Percentiles rank a stretch among this genome's conserved stretches.
Evolutionary conservation across 108 stramenopile genomes (phyloP).

Genomic region (Cyclotella baltica): DNA sequence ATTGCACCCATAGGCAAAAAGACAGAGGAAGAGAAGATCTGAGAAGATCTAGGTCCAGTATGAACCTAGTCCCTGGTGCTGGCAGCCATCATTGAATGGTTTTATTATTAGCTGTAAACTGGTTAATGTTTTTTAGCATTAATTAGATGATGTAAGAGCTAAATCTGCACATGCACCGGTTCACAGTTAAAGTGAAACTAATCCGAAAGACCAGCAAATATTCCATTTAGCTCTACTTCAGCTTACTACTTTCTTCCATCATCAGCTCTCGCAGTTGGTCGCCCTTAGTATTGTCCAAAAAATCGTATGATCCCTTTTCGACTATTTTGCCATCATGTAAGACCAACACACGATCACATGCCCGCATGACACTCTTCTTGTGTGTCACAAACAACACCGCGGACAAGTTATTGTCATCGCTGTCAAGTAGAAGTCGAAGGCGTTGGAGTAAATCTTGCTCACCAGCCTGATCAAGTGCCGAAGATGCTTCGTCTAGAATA

Average conservation of each 20-base stretch:
- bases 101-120: too few relatives aligned
- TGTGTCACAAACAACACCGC: slow-evolving; percentile 51
- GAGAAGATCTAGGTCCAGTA: too few relatives aligned
- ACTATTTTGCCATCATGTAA: slow-evolving; percentile 40
- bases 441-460: slow-evolving; percentile 50
- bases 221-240: background rate
- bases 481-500: slow-evolving; percentile 41
- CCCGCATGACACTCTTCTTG: slow-evolving; percentile 44
- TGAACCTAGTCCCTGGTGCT: too few relatives aligned
- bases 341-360: slow-evolving; percentile 44
- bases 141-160: too few relatives aligned
- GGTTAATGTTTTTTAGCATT: too few relatives aligned
- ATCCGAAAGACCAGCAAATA: background rate
- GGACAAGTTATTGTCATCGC: slow-evolving; percentile 49
- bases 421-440: slow-evolving; percentile 45
- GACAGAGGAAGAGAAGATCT: too few relatives aligned
- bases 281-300: slow-evolving; percentile 21
- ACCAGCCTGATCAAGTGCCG: slow-evolving; percentile 44
- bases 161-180: too few relatives aligned
- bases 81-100: too few relatives aligned
- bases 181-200: background rate
- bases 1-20: too few relatives aligned
- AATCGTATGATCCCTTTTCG: slow-evolving; percentile 26
- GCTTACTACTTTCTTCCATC: slow-evolving; percentile 21
- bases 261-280: slow-evolving; percentile 23